Base-by-base conservation (phyloP, 768 basidiomycete genomes). In the Auricularia heimuer region DNA sequence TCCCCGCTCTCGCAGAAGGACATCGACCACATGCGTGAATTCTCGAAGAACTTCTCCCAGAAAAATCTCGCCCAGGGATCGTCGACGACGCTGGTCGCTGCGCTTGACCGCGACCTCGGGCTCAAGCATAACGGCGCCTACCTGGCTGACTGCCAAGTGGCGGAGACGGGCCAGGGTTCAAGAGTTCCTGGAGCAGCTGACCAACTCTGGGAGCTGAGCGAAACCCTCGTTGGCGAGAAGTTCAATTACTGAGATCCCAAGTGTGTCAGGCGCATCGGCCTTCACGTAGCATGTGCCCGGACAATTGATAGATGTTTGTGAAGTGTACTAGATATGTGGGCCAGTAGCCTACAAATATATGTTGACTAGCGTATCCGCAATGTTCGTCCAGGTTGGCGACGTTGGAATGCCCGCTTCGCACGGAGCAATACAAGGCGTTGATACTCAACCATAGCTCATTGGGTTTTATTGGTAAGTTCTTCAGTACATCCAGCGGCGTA, bases 401-500 rank as follows among this genome's bases (percentile, higher is more conserved):
- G 29, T 29, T 29, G 29, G 29, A 29, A 29, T 29, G 29, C 29
- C 29, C 29, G 29, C 29, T 29, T 29, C 29, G 29, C 29, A 29
- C 29, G 29, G 29, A 29, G 29, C 29, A 29, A 29, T 29, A 29
- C 29, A 29, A 29, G 29, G 29, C 29, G 29, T 29, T 29, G 29
- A 29, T 29, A 29, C 29, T 29, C 29, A 29, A 29, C 29, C 29
- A 29, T 29, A 29, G 29, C 29, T 42, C 39, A 42, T 8, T 42
- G 7, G 7, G 39, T 42, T 42, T 42, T 42, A 42, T 42, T 42
- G 39, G 39, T 14, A 14, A 14, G 8, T 14, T 42, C 39, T 42
- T 42, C 39, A 14, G 39, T 42, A 42, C 39, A 42, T 8, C 18
- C 24, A 10, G 24, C 24, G 11, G 24, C 56, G 56, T 70, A 73